Base-by-base conservation (phyloP, 495 filamentous ascomycete genomes). In the Podospora comata region DNA sequence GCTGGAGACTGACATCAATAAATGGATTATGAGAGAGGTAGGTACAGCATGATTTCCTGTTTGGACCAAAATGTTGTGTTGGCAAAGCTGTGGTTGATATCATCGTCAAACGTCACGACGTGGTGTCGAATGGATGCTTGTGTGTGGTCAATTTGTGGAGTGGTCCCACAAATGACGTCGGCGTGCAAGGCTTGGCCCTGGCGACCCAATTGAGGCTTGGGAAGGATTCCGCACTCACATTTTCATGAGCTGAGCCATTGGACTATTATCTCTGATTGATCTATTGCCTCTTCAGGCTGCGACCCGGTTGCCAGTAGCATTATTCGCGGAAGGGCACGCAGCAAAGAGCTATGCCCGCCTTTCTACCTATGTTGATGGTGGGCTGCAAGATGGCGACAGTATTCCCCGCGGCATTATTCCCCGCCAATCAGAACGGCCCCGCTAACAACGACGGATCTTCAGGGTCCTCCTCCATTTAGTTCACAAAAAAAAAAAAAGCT, bases 391-490 rank as follows among this genome's bases (percentile, higher is more conserved):
- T 63, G 20, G 57, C 48, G 64, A 54, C 57, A 30, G 27, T 19
- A 23, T 30, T 62, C 30, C 64, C 56, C 64, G 34, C 61, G 18
- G 19, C 60, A 58, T 27, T 66, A 20, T 62, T 26, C 32, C 65
- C 26, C 56, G 39, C 9, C 34, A 20, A 58, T 55, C 32, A 56
- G 27, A 55, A 48, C 15, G 13, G 39, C 39, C 39, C 39, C 39
- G 39, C 39, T 48, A 48, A 58, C 68, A 66, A 61, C 28, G 30
- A 71, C 56, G 56, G 70, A 72, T 72, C 70, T 72, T 72, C 70
- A 72, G 70, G 70, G 70, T 72, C 70, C 64, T 71, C 68, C 28
- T 65, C 30, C 60, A 26, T 28, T 34, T 63, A 1, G 7, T 48
- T 48, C 39, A 13, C 4, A 32, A 32, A 32, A 48, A 32, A 32